Percentiles rank a stretch among this genome's conserved stretches.
These are phyloP conservation scores for Fusarium citri DNA, from an alignment of 2,329 filamentous ascomycete genomes.

Conservation along the genomic window DNA sequence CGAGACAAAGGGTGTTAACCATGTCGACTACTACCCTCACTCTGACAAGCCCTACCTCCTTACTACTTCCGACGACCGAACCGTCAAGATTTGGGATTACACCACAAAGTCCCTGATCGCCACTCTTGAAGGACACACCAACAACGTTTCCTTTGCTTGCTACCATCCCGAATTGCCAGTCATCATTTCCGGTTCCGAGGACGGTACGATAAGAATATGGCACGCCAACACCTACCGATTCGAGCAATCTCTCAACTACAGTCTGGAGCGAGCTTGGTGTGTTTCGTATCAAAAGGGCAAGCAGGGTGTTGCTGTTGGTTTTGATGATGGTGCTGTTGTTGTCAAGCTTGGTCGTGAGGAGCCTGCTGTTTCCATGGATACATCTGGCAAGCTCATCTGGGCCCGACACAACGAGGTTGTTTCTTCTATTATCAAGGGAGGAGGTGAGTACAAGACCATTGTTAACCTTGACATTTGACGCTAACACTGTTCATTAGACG, in stretches of 20 bases:
- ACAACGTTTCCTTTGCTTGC: conserved; percentile 97
- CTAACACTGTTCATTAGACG: conserved; percentile 64
- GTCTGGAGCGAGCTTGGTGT: conserved; percentile 96
- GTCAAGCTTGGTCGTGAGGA: conserved; percentile 98
- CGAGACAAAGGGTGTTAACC: conserved; percentile 97
- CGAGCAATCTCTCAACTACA: conserved; percentile 96
- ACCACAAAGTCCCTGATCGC: conserved; percentile 98
- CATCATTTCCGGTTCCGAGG: conserved; percentile 97
- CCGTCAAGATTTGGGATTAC: conserved; percentile 99
- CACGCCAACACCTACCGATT: conserved; percentile 97
- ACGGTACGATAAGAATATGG: conserved; percentile 98
- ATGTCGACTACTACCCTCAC: conserved; percentile 89
- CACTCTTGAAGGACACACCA: conserved; percentile 95
- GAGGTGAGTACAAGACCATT: conserved; percentile 65
- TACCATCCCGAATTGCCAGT: conserved; percentile 97
- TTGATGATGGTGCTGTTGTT: conserved; percentile 97
- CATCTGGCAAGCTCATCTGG: conserved; percentile 95
- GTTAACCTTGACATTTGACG: neutral
- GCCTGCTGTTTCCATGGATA: conserved; percentile 97
- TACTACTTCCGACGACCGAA: conserved; percentile 95
- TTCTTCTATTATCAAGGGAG: conserved; percentile 93
- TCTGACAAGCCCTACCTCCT: conserved; percentile 87
- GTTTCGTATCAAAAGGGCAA: conserved; percentile 94
- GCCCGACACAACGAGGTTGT: conserved; percentile 95
- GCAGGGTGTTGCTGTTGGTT: conserved; percentile 94